These are phyloP conservation scores for Malassezia cuniculi DNA, from an alignment of 1,284 basidiomycete genomes.

Conservation along the genomic window DNA sequence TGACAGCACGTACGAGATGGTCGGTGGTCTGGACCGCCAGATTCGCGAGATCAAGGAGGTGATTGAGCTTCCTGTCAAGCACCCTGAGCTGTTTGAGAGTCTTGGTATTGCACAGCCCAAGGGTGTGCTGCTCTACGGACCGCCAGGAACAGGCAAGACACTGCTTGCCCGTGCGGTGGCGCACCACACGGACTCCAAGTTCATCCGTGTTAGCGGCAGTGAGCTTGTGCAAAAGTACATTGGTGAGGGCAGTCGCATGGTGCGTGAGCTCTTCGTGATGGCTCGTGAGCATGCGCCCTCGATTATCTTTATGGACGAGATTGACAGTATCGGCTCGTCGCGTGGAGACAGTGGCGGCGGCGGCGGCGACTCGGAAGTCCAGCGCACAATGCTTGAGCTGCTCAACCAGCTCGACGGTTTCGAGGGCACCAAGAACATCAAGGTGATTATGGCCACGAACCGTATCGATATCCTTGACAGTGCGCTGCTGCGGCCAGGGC, in stretches of 20 bases:
- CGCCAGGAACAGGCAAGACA: conserved; percentile 44
- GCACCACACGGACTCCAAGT: conserved; percentile 94
- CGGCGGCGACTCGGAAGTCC: conserved; percentile 86
- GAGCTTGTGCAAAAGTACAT: conserved; percentile 99
- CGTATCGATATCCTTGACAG: conserved; percentile 95
- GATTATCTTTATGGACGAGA: conserved; percentile 99
- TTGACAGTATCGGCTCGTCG: conserved; percentile 91
- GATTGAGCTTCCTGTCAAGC: conserved; percentile 94
- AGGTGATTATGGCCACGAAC: conserved; percentile 97
- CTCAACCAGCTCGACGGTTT: conserved; percentile 96
- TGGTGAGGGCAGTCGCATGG: conserved; percentile 71
- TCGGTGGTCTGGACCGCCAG: conserved; percentile 91
- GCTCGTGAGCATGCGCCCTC: conserved; percentile 95
- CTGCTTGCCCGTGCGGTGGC: conserved; percentile 42
- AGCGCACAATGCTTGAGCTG: conserved; percentile 93
- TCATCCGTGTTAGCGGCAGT: conserved; percentile 87
- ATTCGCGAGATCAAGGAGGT: conserved; percentile 99
- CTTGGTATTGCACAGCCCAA: conserved; percentile 96
- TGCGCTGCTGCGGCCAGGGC: conserved; percentile 82
- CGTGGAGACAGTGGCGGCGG: conserved; percentile 71
- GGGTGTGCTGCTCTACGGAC: conserved; percentile 45
- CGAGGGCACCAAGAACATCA: conserved; percentile 95
- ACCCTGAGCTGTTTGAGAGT: conserved; percentile 90
- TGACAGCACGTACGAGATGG: conserved; percentile 98
- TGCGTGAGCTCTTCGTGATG: conserved; percentile 92